Base-by-base conservation (phyloP, 768 basidiomycete species). In the Suillus luteus region DNA sequence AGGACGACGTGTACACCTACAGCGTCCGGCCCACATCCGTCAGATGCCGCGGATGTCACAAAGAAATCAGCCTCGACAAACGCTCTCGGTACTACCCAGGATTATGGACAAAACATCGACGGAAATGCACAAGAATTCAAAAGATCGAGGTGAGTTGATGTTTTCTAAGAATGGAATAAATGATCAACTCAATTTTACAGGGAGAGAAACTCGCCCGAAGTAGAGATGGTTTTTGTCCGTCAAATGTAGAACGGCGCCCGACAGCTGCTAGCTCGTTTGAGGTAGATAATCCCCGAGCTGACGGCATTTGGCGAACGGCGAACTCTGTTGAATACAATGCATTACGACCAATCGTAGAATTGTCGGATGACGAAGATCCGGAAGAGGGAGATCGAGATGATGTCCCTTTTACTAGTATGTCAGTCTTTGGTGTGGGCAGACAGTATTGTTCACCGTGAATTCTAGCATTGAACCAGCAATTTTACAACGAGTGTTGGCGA, bases 31-130 rank as follows among this genome's bases (percentile, higher is more conserved):
- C 58, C 19, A 75, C 68, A 33, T 76, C 69, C 43, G 76, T 77
- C 4, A 59, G 65, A 3, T 77, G 76, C 49, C 52, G 41, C 11
- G 77, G 70, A 37, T 77, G 77, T 38, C 12, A 58, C 38, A 76
- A 57, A 62, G 66, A 62, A 19, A 78, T 77, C 46, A 75, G 75
- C 51, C 72, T 77, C 15, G 77, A 77, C 54, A 75, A 74, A 60
- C 61, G 76, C 49, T 75, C 71, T 3, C 59, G 64, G 31, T 78
- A 78, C 65, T 78, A 77, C 48, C 75, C 76, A 17, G 76, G 76
- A 8, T 46, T 77, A 9, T 77, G 76, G 76, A 43, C 57, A 58
- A 77, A 77, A 63, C 76, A 77, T 60, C 70, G 62, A 48, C 33
- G 62, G 2, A 76, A 76, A 62, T 77, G 77, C 44, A 67, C 65